These are phyloP conservation scores for Detonula confervacea DNA, from an alignment of 352 stramenopile species.

Conservation along the genomic window DNA sequence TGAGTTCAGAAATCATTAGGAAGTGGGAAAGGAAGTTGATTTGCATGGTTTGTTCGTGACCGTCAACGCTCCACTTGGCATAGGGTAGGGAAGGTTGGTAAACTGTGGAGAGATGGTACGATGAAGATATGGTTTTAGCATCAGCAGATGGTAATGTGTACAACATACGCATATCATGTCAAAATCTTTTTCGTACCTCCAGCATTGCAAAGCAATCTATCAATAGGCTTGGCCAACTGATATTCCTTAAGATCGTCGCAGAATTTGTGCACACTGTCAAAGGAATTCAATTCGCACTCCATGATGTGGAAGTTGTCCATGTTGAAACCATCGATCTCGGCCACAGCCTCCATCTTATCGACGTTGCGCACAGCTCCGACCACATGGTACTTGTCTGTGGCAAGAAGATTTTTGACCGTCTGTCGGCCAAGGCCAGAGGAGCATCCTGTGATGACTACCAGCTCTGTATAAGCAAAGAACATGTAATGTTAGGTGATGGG, in stretches of 20 bases:
- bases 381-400: constrained; percentile 86
- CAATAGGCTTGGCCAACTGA: constrained; percentile 77
- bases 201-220: constrained; percentile 89
- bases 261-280: constrained; percentile 87
- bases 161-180: too few species aligned
- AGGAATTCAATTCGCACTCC: constrained; percentile 88
- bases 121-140: not conserved
- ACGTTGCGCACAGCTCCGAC: constrained; percentile 87
- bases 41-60: constrained; percentile 89
- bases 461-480: too few species aligned
- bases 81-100: constrained; percentile 87
- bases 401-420: constrained; percentile 80
- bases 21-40: constrained; percentile 90
- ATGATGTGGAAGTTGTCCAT: constrained; percentile 87
- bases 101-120: constrained; percentile 43
- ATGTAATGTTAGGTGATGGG: too few species aligned
- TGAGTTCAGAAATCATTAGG: constrained; percentile 82
- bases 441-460: constrained; percentile 87
- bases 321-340: constrained; percentile 86
- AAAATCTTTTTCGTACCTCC: constrained; percentile 46
- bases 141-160: not conserved
- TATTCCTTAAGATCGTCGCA: constrained; percentile 85
- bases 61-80: constrained; percentile 87
- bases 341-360: constrained; percentile 87
- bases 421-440: constrained; percentile 87